phyloP scores from a whole-genome alignment of 148 eudicot species.

The Silene latifolia region DNA sequence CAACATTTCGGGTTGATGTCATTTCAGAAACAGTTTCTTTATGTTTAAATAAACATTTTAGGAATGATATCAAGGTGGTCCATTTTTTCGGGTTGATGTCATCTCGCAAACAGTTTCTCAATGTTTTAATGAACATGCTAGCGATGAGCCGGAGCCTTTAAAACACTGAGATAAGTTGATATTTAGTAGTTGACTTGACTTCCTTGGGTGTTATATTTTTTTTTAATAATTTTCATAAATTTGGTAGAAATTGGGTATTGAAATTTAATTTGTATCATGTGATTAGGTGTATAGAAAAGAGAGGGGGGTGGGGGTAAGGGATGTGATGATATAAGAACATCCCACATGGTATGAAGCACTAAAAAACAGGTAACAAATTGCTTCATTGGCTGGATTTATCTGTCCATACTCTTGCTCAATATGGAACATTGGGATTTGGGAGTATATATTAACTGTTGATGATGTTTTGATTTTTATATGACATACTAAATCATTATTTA shows the following conservation, averaged over 20 bases:
- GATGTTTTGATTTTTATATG: not conserved
- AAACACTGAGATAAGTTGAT: no score
- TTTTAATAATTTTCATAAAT: not conserved
- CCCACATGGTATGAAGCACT: constrained; percentile 23
- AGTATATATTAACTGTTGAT: no score
- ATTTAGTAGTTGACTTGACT: not conserved
- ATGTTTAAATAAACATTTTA: not conserved
- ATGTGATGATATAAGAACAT: constrained; percentile 14
- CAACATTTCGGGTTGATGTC: not conserved
- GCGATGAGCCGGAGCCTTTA: no score
- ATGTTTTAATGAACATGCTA: no score
- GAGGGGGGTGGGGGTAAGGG: not conserved
- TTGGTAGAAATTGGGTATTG: not conserved
- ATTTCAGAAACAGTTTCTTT: not conserved
- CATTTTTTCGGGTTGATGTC: no score
- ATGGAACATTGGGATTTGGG: no score
- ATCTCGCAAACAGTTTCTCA: no score
- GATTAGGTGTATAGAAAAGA: constrained; percentile 13
- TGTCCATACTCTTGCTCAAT: not conserved
- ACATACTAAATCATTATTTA: not conserved
- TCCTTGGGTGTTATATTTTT: not conserved
- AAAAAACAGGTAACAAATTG: constrained; percentile 16
- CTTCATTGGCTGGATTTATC: constrained; percentile 17
- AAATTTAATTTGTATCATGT: constrained; percentile 14
- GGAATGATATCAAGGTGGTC: no score